Base-by-base conservation (phyloP, 1,139 yeast genomes). In the Pichia sp. region DNA sequence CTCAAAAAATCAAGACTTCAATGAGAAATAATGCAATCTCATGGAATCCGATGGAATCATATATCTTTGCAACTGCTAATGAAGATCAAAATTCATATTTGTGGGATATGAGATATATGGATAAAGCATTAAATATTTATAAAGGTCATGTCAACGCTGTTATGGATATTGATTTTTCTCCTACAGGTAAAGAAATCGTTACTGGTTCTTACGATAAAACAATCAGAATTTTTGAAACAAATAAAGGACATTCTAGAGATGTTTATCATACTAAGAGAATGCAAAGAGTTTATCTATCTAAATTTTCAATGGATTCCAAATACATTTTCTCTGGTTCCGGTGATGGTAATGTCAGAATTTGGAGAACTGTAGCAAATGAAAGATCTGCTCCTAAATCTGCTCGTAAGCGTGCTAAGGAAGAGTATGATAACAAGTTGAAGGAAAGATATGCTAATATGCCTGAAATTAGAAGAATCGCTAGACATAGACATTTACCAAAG, bases 11-110 rank as follows among this genome's bases (percentile, higher is more conserved):
- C 49, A 85, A 84, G 39, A 86, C 95, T 31, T 71, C 79, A 31
- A 71, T 92, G 73, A 75, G 95, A 57, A 85, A 94, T 28, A 94
- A 94, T 64, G 75, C 94, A 39, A 72, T 94, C 33, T 75, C 90
- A 45, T 94, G 97, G 97, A 92, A 94, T 64, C 99, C 99, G 4
- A 86, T 92, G 85, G 97, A 92, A 65, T 95, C 98, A 1, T 92
- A 79, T 67, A 81, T 84, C 59, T 90, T 94, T 67, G 97, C 92
- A 26, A 79, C 86, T 42, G 98, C 88, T 1, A 79, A 79, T 59
- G 99, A 94, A 66, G 98, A 94, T 67, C 97, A 92, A 65, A 94
- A 94, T 61, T 82, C 84, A 9, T 94, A 94, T 62, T 75, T 85
- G 47, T 94, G 95, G 79, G 99, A 94, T 66, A 92, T 94, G 97